Percentiles rank a stretch among this genome's conserved stretches.
phyloP scores from a whole-genome alignment of 257 asterid species.

The Gardenia jasminoides region DNA sequence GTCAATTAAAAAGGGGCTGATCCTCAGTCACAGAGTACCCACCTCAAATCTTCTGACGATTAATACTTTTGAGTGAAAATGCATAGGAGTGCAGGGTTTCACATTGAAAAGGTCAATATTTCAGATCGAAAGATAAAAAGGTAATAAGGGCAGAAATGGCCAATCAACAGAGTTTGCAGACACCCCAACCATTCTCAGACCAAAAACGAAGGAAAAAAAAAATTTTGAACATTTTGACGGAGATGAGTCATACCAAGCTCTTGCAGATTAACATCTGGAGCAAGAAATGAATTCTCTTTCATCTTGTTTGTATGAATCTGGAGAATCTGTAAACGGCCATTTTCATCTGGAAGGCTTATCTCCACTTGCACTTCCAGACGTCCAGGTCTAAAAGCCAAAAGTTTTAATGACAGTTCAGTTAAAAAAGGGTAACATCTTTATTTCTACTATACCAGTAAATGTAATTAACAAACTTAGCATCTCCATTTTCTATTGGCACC shows the following conservation, averaged over 20 bases:
- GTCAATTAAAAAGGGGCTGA: background rate
- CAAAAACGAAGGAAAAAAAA: no score
- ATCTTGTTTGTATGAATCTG: slow-evolving; percentile 96
- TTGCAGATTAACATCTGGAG: slow-evolving; percentile 88
- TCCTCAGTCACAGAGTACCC: background rate
- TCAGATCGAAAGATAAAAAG: background rate
- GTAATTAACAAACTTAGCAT: background rate
- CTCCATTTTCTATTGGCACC: background rate
- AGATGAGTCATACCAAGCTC: slow-evolving; percentile 71
- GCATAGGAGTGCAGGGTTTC: background rate
- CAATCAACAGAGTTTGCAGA: background rate
- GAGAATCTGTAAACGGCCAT: slow-evolving; percentile 95
- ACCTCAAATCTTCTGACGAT: background rate
- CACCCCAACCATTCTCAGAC: background rate
- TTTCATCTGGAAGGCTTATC: slow-evolving; percentile 99
- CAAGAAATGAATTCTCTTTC: slow-evolving; percentile 93
- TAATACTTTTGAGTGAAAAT: background rate
- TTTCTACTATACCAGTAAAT: background rate
- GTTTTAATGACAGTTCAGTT: slow-evolving; percentile 8
- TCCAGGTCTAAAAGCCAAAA: slow-evolving; percentile 73
- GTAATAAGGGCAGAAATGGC: background rate
- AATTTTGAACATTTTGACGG: slow-evolving; percentile 3
- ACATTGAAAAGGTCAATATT: background rate
- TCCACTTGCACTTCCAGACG: slow-evolving; percentile 99
- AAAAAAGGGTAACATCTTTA: slow-evolving; percentile 9